Conservation (phyloP, 345 rosid species). For the Ceriops tagal region DNA sequence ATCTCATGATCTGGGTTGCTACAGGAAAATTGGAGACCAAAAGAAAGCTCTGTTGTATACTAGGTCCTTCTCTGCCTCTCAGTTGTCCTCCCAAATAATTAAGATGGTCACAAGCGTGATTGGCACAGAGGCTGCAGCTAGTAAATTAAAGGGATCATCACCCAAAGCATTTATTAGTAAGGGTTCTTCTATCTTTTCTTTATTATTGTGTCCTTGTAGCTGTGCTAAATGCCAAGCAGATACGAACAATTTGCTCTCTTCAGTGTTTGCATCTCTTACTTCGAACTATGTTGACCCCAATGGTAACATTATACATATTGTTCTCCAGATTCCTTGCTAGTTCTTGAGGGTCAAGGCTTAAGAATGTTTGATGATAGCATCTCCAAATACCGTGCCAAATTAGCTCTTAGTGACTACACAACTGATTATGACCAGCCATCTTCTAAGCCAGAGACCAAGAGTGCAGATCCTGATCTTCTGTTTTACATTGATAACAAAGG, state of each 20-base stretch:
- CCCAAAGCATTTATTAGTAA: slow-evolving; percentile 52
- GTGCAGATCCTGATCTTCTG: slow-evolving; percentile 19
- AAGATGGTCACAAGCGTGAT: slow-evolving; percentile 30
- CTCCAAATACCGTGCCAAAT: slow-evolving; percentile 38
- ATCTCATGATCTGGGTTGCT: slow-evolving; percentile 14
- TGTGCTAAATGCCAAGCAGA: too few relatives aligned
- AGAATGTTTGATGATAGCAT: slow-evolving; percentile 36
- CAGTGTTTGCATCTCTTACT: background rate
- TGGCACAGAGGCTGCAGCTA: slow-evolving; percentile 31
- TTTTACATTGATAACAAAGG: slow-evolving; percentile 45
- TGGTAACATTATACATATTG: slow-evolving; percentile 4
- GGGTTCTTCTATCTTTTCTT: slow-evolving; percentile 7
- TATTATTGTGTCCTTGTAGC: background rate
- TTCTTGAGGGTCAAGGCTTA: slow-evolving; percentile 44
- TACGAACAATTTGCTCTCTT: too few relatives aligned
- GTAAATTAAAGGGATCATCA: slow-evolving; percentile 30
- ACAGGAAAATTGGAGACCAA: slow-evolving; percentile 43
- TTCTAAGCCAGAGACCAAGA: slow-evolving; percentile 19
- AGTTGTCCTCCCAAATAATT: slow-evolving; percentile 32
- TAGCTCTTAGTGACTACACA: slow-evolving; percentile 27
- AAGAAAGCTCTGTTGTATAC: slow-evolving; percentile 38
- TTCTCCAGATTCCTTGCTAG: slow-evolving; percentile 39
- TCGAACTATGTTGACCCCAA: background rate
- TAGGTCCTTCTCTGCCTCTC: slow-evolving; percentile 41
- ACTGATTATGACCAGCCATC: slow-evolving; percentile 21